phyloP scores from a whole-genome alignment of 768 basidiomycete species.

The Tylopilus felleus region DNA sequence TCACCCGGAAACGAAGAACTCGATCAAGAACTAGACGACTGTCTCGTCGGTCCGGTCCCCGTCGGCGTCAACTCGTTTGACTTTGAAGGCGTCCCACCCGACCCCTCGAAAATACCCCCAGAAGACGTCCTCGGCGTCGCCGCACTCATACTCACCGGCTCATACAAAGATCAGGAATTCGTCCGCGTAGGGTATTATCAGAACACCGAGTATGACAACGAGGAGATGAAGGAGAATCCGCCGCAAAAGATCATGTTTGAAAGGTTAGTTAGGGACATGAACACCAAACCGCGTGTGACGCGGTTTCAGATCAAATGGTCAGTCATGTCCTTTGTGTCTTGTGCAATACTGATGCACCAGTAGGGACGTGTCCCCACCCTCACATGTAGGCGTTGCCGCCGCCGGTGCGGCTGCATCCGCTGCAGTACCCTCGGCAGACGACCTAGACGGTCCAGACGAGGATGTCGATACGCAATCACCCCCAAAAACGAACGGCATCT shows the following conservation, averaged over 20 bases:
- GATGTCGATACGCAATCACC: conserved; percentile 15
- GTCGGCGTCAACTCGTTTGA: conserved; percentile 97
- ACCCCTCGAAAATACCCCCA: conserved; percentile 77
- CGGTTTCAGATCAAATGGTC: conserved; percentile 88
- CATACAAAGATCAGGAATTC: conserved; percentile 96
- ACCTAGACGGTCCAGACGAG: conserved; percentile 47
- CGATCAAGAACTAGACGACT: conserved; percentile 97
- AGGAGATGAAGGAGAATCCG: conserved; percentile 79
- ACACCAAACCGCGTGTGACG: conserved; percentile 89
- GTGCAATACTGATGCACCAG: neutral
- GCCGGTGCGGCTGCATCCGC: conserved; percentile 67
- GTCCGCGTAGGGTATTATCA: conserved; percentile 99
- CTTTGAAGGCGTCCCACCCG: conserved; percentile 85
- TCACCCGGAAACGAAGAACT: conserved; percentile 87
- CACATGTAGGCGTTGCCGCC: conserved; percentile 39
- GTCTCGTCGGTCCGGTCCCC: conserved; percentile 96
- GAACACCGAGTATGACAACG: conserved; percentile 97
- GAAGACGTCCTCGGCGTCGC: conserved; percentile 95
- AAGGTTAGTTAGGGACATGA: conserved; percentile 81
- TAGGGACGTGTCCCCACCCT: conserved; percentile 65
- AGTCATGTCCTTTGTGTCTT: conserved; percentile 22
- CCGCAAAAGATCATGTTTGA: conserved; percentile 72
- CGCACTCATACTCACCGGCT: conserved; percentile 94
- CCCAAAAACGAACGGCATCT: conserved; percentile 24
- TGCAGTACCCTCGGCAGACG: conserved; percentile 70